Evolutionary conservation across 768 basidiomycete genomes (phyloP).

Genomic region (Amanita fuliginea): DNA sequence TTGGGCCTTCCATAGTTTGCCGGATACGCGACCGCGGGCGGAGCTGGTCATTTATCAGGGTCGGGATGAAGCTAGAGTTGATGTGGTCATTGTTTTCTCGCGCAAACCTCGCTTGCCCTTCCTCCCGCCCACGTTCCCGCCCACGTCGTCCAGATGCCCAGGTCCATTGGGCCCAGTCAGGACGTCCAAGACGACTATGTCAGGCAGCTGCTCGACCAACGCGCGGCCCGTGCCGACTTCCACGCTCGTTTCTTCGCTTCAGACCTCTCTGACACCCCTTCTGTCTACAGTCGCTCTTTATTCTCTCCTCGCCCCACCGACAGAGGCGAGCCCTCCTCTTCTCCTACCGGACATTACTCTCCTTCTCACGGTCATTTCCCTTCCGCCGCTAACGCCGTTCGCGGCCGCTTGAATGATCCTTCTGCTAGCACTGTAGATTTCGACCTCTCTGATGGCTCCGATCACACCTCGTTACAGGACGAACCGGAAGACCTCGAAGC

Average conservation of each 20-base stretch:
- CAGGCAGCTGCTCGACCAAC: constrained; percentile 41
- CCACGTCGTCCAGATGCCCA: constrained; percentile 23
- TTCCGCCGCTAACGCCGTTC: constrained; percentile 13
- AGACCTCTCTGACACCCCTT: constrained; percentile 56
- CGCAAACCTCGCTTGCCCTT: constrained; percentile 6
- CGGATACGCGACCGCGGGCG: constrained; percentile 54
- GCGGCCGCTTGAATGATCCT: constrained; percentile 32
- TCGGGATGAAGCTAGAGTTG: neutral
- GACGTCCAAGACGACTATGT: constrained; percentile 37
- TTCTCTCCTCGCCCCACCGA: constrained; percentile 39
- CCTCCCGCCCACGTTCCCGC: constrained; percentile 9
- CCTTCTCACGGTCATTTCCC: constrained; percentile 11
- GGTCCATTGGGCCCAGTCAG: constrained; percentile 24
- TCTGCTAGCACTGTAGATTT: constrained; percentile 45
- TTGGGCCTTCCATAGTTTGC: constrained; percentile 54
- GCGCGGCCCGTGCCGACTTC: constrained; percentile 36
- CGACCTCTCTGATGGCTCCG: constrained; percentile 34
- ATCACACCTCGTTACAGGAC: constrained; percentile 15
- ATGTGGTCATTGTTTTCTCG: neutral
- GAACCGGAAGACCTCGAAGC: constrained; percentile 31
- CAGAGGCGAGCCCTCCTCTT: constrained; percentile 18
- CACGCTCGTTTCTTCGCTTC: constrained; percentile 44
- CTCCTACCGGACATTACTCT: constrained; percentile 15
- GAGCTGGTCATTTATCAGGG: constrained; percentile 27
- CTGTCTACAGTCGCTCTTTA: constrained; percentile 52